Evolutionary conservation across 495 filamentous ascomycete species (phyloP), one percentile per base, ranked within the genome.

Genomic region (Astrothelium macrocarpum): DNA sequence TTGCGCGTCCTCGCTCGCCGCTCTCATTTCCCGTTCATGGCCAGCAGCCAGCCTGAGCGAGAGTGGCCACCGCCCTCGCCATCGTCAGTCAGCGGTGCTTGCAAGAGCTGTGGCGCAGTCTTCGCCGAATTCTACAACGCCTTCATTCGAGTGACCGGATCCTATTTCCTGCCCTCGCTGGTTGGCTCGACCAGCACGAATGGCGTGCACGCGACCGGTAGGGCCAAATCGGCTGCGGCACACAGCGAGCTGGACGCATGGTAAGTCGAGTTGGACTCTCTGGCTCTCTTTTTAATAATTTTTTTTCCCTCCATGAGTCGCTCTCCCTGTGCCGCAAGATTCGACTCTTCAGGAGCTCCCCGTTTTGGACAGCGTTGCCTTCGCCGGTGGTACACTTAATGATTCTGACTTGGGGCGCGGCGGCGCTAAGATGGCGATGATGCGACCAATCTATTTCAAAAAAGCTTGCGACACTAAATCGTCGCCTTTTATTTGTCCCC

Each of bases 111-210:
- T 66, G 53, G 42, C 20, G 32, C 59, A 20, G n/a, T 18, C 18
- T 60, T 72, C 25, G 71, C 65, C 62, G 64, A 70, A 25, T 73
- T 70, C 70, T 71, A 63, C 60, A 72, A 73, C 49, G 58, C 60
- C 36, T 73, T 64, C 64, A 58, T 49, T 60, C 49, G 63, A 63
- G 60, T 71, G 64, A 72, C 71, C 61, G 56, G 62, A 46, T 66
- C 66, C 34, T 73, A 72, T 59, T 73, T 66, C 53, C 62, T 73
- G 59, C 71, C 71, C 9, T 59, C 68, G 29, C 63, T 72, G 43
- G 62, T 67, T 12, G 70, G 64, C n/a, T 67, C 70, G 7, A 69
- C 67, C 63, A 70, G 60, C 60, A 49, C 25, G 25, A 42, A 5
- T 4, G 60, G 60, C n/a, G 14, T 49, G 18, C 36, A 23, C n/a